Evolutionary conservation across 192 early-diverging fungal genomes (phyloP).

Genomic region (Phlyctochytrium arcticum): DNA sequence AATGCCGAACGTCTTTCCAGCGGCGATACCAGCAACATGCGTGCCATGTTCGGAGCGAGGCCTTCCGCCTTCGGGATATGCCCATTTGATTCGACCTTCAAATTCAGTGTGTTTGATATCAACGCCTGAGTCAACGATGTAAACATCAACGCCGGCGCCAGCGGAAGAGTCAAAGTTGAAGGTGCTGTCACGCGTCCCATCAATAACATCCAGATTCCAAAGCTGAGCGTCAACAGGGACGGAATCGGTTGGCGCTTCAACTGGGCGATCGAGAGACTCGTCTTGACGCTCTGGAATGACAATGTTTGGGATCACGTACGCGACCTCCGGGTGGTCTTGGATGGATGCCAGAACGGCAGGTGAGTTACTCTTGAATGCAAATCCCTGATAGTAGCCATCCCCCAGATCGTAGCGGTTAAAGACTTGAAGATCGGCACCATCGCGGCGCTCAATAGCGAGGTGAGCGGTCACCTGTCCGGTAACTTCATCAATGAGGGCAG

Average conservation of each 20-base stretch:
- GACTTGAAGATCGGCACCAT: too few relatives aligned
- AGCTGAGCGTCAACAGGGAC: conserved; percentile 19
- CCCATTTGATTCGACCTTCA: conserved; percentile 42
- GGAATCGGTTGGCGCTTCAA: not conserved
- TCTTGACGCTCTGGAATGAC: too few relatives aligned
- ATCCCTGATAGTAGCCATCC: conserved; percentile 5
- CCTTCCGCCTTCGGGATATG: conserved; percentile 27
- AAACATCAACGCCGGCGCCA: conserved; percentile 6
- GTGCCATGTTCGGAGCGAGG: conserved; percentile 50
- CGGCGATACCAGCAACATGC: conserved; percentile 48
- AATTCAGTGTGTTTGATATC: conserved; percentile 39
- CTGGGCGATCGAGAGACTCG: conserved; percentile 36
- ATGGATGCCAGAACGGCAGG: not conserved
- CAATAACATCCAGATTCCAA: conserved; percentile 49
- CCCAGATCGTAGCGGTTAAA: conserved; percentile 11
- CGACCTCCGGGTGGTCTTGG: conserved; percentile 27
- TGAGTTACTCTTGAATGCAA: conserved; percentile 6
- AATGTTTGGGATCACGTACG: too few relatives aligned
- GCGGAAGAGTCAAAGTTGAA: too few relatives aligned
- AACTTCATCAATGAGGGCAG: too few relatives aligned
- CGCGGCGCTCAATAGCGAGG: too few relatives aligned
- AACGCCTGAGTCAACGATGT: conserved; percentile 44
- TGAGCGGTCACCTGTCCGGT: too few relatives aligned
- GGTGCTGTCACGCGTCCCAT: too few relatives aligned
- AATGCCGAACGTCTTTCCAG: conserved; percentile 43